Evolutionary conservation across 1,284 basidiomycete genomes (phyloP).

Genomic region (Dichomitus squalens): DNA sequence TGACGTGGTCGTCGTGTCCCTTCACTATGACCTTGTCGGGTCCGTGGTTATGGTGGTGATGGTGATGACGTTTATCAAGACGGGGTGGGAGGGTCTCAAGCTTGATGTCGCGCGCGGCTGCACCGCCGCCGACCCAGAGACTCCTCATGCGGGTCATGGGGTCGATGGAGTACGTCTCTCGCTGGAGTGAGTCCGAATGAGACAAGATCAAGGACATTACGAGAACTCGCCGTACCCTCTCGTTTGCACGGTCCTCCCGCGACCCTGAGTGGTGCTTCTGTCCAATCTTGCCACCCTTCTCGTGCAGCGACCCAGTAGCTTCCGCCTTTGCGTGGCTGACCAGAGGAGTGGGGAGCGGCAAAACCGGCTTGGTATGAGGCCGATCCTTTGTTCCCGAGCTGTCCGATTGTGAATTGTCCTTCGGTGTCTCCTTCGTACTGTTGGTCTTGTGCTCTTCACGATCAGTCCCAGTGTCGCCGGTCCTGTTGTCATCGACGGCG

Average conservation of each 20-base stretch:
- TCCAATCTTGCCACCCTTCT: background rate
- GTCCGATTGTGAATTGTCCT: background rate
- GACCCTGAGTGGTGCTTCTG: background rate
- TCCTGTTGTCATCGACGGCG: background rate
- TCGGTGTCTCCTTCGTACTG: background rate
- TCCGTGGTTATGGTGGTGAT: slow-evolving; percentile 21
- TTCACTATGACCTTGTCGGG: slow-evolving; percentile 21
- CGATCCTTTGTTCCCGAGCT: background rate
- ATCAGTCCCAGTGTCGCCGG: background rate
- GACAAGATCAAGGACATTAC: background rate
- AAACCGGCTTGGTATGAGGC: slow-evolving; percentile 17
- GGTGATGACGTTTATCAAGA: slow-evolving; percentile 20
- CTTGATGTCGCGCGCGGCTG: background rate
- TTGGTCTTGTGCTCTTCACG: background rate
- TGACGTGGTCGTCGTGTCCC: slow-evolving; percentile 28
- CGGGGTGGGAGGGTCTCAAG: slow-evolving; percentile 3
- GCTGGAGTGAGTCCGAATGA: slow-evolving; percentile 2
- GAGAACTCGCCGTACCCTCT: background rate
- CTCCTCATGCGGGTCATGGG: slow-evolving; percentile 27
- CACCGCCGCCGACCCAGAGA: slow-evolving; percentile 23
- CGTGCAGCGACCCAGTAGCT: background rate
- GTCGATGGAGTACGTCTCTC: slow-evolving; percentile 21
- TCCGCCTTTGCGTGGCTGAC: slow-evolving; percentile 20
- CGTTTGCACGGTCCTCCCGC: slow-evolving; percentile 12
- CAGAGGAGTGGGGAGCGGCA: slow-evolving; percentile 26